Conservation (phyloP, 2,329 filamentous ascomycete genomes). For the Botrytis medusae region DNA sequence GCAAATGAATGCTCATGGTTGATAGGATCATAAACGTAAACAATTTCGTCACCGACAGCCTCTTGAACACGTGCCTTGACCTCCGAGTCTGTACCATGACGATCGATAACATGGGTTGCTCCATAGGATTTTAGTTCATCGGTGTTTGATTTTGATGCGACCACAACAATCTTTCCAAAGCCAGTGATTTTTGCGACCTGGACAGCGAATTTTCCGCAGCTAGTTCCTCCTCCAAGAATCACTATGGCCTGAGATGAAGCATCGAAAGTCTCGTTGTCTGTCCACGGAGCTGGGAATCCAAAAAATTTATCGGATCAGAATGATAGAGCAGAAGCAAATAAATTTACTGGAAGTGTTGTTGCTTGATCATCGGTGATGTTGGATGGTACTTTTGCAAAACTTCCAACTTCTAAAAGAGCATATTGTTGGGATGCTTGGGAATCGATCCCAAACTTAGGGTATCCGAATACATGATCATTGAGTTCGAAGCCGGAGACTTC, state of each 20-base stretch:
- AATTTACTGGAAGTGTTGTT: slow-evolving; percentile 43
- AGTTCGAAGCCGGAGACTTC: slow-evolving; percentile 28
- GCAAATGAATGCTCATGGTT: slow-evolving; percentile 16
- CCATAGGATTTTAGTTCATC: slow-evolving; percentile 40
- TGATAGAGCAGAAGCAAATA: slow-evolving; percentile 33
- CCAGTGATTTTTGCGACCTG: slow-evolving; percentile 41
- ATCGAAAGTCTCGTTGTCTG: slow-evolving; percentile 4
- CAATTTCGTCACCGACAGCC: slow-evolving; percentile 13
- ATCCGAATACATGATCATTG: slow-evolving; percentile 15
- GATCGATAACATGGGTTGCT: slow-evolving; percentile 45
- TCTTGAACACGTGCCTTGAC: slow-evolving; percentile 9
- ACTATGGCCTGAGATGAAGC: slow-evolving; percentile 29
- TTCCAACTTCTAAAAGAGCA: slow-evolving; percentile 38
- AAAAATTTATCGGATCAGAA: not conserved
- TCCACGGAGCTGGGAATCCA: slow-evolving; percentile 15
- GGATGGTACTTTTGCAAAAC: slow-evolving; percentile 40
- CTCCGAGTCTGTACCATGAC: slow-evolving; percentile 26
- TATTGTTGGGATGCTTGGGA: slow-evolving; percentile 43
- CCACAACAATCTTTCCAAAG: slow-evolving; percentile 43
- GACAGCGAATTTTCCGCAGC: slow-evolving; percentile 39
- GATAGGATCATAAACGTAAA: slow-evolving; percentile 20
- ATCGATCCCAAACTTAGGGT: not conserved
- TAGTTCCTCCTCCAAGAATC: slow-evolving; percentile 41
- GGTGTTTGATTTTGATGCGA: slow-evolving; percentile 38
- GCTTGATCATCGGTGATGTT: slow-evolving; percentile 41